Base-by-base conservation (phyloP, 2,329 filamentous ascomycete species). In the Trichothecium sympodiale region DNA sequence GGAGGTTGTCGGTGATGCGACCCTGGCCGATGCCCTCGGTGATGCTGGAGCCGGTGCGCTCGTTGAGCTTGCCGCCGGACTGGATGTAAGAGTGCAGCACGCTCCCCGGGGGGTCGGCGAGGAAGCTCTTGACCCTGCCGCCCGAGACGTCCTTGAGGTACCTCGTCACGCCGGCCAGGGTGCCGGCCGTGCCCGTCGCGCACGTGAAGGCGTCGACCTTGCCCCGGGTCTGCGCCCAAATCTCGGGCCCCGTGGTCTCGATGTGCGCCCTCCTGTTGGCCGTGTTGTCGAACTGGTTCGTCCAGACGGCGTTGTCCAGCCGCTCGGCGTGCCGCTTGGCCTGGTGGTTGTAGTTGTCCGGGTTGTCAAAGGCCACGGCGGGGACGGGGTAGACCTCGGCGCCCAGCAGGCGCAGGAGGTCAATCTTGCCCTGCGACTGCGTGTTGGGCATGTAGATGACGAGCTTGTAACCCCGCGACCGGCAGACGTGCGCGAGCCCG, bases 401-500 rank as follows among this genome's bases (percentile, higher is more conserved):
- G 45, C 91, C 91, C 8, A 98, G 74, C 26, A 96, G 69, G 8
- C 89, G 74, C 44, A 98, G 68, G 36, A 98, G 72, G 59, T 96
- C 91, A 55, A 98, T 84, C 69, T 98, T 98, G 56, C 88, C 91
- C 64, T 94, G 89, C 15, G 88, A 94, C 65, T 96, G 91, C 33
- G 89, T 96, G 69, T 98, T 83, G 50, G 91, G 91, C 91, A 98
- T 96, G 76, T 96, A 98, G 56, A 98, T 98, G 54, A 96, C 88
- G 34, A 94, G 78, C 56, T 82, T 82, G 71, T 98, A 96, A 29
- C 89, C 91, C 50, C 81, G 82, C 27, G 81, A 84, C 41, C 89
- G 77, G 65, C 91, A 96, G 38, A 98, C 91, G 63, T 96, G 91
- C 15, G 91, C 91, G 30, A 98, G 81, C 2, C 91, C 91, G 58